Base-by-base conservation (phyloP, 1,284 basidiomycete genomes). In the Cystobasidium pallidum region DNA sequence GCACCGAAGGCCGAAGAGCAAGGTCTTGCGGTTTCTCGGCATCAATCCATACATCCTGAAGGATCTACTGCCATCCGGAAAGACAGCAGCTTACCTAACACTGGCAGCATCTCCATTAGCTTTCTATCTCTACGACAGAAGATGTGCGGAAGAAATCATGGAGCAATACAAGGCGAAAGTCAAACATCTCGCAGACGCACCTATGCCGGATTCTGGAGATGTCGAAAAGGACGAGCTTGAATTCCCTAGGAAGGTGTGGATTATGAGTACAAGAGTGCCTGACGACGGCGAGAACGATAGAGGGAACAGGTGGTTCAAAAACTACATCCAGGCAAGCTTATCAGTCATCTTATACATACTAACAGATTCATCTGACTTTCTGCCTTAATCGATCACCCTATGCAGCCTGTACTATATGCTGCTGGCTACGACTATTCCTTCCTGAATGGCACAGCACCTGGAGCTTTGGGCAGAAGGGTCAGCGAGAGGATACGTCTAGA, bases 211-310 rank as follows among this genome's bases (percentile, higher is more conserved):
- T 34, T 51, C 52, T 45, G 68, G 47, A 19, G 43, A 57, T 34
- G 4, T 17, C 4, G 59, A 63, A 39, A 43, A 54, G 36, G 68
- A 71, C 59, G 68, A 59, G 21, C 49, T 63, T 19, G 92, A 89
- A 32, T 83, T 85, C 73, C 88, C 91, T 4, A 86, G 94, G 54
- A 92, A 89, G 80, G 88, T 97, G 71, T 88, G 85, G 1, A 92
- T 98, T 24, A 93, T 92, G 78, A 91, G 89, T 34, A 87, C 88
- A 45, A 91, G 91, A 80, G 95, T 93, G 87, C 93, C 94, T 0
- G 94, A 91, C 58, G 96, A 99, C 81, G 92, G 95, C 78, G 94
- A 98, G 79, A 88, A 88, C 76, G 89, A 94, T 80, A 88, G 91
- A 75, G 87, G 88, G 66, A 83, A 91, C 78, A 88, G 85, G 80